Percentiles rank a stretch among this genome's conserved stretches.
Conservation (phyloP, 352 stramenopile species). For the Pythium aristosporum region DNA sequence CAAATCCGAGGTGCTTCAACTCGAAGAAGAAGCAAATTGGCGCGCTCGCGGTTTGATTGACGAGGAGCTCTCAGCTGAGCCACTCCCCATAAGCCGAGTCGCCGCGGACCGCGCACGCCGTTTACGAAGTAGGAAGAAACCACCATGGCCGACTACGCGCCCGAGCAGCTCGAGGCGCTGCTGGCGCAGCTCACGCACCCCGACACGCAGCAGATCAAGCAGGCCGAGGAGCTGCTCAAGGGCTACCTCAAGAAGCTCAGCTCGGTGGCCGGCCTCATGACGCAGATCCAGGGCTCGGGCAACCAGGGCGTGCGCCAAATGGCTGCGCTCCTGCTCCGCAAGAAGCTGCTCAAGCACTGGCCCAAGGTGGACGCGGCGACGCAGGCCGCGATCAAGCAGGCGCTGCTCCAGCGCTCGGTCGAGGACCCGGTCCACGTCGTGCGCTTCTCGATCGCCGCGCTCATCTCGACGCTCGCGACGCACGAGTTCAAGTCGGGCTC, state of each 20-base stretch:
- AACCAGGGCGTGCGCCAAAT: constrained; percentile 89
- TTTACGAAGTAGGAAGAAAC: neutral
- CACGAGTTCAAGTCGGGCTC: constrained; percentile 70
- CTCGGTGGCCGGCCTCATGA: constrained; percentile 87
- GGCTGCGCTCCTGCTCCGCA: constrained; percentile 91
- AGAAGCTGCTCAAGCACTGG: constrained; percentile 94
- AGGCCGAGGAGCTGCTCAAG: constrained; percentile 93
- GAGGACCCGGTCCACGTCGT: constrained; percentile 89
- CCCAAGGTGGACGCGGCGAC: constrained; percentile 82
- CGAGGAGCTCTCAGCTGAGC: neutral
- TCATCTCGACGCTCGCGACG: constrained; percentile 82
- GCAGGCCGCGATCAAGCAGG: constrained; percentile 84
- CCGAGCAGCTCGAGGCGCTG: constrained; percentile 84
- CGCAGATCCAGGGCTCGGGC: constrained; percentile 80
- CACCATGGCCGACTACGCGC: constrained; percentile 74
- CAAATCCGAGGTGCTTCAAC: constrained; percentile 24
- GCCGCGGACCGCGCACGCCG: neutral
- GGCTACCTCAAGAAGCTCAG: constrained; percentile 90
- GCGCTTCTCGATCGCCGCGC: constrained; percentile 76
- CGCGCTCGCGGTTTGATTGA: constrained; percentile 20
- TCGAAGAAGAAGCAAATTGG: constrained; percentile 18
- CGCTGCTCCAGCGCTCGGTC: constrained; percentile 81
- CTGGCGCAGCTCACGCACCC: constrained; percentile 91
- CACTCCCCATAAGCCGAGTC: constrained; percentile 10
- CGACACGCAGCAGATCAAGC: constrained; percentile 95